These are phyloP conservation scores for Pseudovirgaria hyperparasitica DNA, from an alignment of 2,329 filamentous ascomycete genomes.

Conservation along the genomic window DNA sequence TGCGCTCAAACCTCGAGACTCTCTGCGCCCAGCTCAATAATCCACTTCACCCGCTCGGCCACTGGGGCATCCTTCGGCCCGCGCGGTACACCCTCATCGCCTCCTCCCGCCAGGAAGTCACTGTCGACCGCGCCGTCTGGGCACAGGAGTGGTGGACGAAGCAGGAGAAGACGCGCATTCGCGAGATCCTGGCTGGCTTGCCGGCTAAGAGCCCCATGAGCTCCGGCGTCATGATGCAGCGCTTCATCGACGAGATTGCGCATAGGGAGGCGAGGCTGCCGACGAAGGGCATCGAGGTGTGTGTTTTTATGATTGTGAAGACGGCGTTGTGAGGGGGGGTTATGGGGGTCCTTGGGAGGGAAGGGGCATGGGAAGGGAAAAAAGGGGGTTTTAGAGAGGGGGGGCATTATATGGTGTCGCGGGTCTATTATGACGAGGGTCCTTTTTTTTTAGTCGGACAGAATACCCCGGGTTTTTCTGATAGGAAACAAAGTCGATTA, in stretches of 20 bases:
- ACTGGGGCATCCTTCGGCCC: no score
- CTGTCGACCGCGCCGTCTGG: slow-evolving; percentile 42
- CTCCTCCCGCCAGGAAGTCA: slow-evolving; percentile 37
- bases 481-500: slow-evolving; percentile 33
- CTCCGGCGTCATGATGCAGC: slow-evolving; percentile 45
- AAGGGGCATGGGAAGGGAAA: slow-evolving; percentile 29
- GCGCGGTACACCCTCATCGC: slow-evolving; percentile 34
- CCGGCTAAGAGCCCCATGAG: slow-evolving; percentile 41
- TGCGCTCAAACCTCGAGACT: slow-evolving; percentile 23
- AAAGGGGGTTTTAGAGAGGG: slow-evolving; percentile 43
- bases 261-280: slow-evolving; percentile 33
- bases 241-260: slow-evolving; percentile 41
- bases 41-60: slow-evolving; percentile 8
- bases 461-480: slow-evolving; percentile 51
- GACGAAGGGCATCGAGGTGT: slow-evolving; percentile 32
- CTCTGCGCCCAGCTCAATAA: slow-evolving; percentile 17
- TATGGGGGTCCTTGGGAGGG: slow-evolving; percentile 20
- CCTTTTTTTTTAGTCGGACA: no score
- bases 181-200: slow-evolving; percentile 30
- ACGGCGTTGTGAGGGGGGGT: slow-evolving; percentile 26
- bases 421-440: no score
- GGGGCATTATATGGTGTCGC: no score
- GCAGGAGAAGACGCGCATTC: slow-evolving; percentile 48
- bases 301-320: slow-evolving; percentile 33
- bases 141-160: slow-evolving; percentile 49